A percentile compares a stretch with the other conserved stretches of the same genome.
Evolutionary conservation across 2,329 filamentous ascomycete species (phyloP).

Genomic region (Fusarium avenaceum): DNA sequence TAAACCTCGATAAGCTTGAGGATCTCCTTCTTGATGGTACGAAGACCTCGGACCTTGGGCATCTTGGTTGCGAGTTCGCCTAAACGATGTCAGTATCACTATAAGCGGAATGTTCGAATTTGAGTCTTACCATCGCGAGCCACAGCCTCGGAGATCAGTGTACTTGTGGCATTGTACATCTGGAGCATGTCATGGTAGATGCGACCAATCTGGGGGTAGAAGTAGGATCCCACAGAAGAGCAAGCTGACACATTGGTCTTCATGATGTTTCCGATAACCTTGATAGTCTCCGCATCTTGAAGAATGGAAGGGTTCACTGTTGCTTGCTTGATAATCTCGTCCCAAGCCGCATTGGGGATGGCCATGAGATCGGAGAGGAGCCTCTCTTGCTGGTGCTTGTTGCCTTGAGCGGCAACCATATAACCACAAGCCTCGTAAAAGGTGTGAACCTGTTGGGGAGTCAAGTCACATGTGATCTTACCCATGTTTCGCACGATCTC

Average conservation of each 20-base stretch:
- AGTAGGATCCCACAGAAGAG: slow-evolving; percentile 95
- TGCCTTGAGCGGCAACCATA: slow-evolving; percentile 98
- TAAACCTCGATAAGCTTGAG: slow-evolving; percentile 98
- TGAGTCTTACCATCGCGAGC: slow-evolving; percentile 76
- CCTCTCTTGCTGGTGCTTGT: slow-evolving; percentile 93
- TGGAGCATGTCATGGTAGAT: slow-evolving; percentile 99
- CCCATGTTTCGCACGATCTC: slow-evolving; percentile 97
- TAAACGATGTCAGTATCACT: slow-evolving; percentile 57
- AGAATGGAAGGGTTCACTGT: slow-evolving; percentile 87
- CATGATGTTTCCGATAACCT: slow-evolving; percentile 99
- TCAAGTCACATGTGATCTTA: slow-evolving; percentile 95
- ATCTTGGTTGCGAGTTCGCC: slow-evolving; percentile 96
- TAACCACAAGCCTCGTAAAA: slow-evolving; percentile 99
- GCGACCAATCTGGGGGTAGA: slow-evolving; percentile 96
- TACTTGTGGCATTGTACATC: slow-evolving; percentile 98
- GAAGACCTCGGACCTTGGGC: slow-evolving; percentile 92
- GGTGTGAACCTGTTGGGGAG: slow-evolving; percentile 96
- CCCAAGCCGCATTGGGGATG: slow-evolving; percentile 94
- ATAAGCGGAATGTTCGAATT: slow-evolving; percentile 27
- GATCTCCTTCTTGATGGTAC: slow-evolving; percentile 99
- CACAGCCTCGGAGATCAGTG: slow-evolving; percentile 94
- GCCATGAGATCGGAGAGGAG: slow-evolving; percentile 93
- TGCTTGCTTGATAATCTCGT: slow-evolving; percentile 90
- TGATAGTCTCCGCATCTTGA: slow-evolving; percentile 94
- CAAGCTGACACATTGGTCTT: slow-evolving; percentile 99